Evolutionary conservation across 495 filamentous ascomycete species (phyloP), one percentile per base, ranked within the genome.

Genomic region (Podospora appendiculata): DNA sequence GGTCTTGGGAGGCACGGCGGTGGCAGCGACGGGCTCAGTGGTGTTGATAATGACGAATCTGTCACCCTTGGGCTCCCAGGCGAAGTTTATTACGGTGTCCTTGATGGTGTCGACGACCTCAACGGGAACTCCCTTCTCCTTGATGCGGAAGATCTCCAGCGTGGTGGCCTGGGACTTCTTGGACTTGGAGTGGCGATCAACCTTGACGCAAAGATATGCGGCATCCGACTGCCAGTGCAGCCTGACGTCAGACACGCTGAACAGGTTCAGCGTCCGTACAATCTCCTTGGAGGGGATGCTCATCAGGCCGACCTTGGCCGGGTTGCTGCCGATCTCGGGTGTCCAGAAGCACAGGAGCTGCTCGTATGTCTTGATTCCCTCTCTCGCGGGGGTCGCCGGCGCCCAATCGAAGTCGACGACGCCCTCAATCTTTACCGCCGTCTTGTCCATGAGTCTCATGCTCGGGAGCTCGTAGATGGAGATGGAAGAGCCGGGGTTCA

Each of bases 321-420:
- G 93, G 67, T 96, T 96, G 79, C 88, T 94, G 64, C 90, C 93
- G 54, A 96, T 92, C 71, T 96, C 93, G 45, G 93, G 93, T 11
- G 93, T 96, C 93, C 93, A 98, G 83, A 90, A 98, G 79, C 87
- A 94, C 69, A 98, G 83, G 6, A 96, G 79, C 69, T 96, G 93
- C 73, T 96, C 93, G 65, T 96, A 92, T 5, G 79, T 79, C 77
- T 90, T 95, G 65, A 90, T 74, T 47, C 85, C 84, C 44, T 91
- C 89, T 41, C 89, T 80, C 62, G 78, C 79, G 4, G 86, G 83
- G 13, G 81, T 86, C 9, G 90, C 82, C 6, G 93, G 93, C 0
- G 89, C 86, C 93, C 93, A 98, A 59, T 98, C 93, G 59, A 98
- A 97, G 70, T 98, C 93, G 76, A 90, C 87, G 16, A 96, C 85